Conservation (phyloP, 257 asterid species). For the Nicotiana otophora region DNA sequence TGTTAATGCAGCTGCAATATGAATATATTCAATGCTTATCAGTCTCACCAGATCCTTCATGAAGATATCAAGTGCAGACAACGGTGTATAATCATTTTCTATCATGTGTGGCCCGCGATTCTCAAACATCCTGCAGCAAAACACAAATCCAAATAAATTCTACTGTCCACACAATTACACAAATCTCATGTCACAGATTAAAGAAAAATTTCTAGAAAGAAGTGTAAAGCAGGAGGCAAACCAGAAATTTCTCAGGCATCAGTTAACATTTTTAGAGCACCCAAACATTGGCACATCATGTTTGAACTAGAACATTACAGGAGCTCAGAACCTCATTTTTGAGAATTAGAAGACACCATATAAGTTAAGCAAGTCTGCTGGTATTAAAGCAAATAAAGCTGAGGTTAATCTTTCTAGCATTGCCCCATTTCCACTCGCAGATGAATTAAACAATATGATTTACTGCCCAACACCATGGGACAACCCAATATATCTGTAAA, state of each 20-base stretch:
- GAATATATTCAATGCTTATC: slow-evolving; percentile 2
- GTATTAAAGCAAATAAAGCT: neutral
- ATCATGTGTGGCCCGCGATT: slow-evolving; percentile 97
- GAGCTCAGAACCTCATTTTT: neutral
- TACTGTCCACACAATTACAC: slow-evolving; percentile 8
- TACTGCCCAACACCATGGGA: neutral
- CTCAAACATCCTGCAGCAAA: slow-evolving; percentile 86
- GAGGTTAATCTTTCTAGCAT: neutral
- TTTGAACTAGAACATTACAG: neutral
- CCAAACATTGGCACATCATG: neutral
- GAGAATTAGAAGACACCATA: slow-evolving; percentile 4
- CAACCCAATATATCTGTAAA: neutral
- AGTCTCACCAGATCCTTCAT: slow-evolving; percentile 91
- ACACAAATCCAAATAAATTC: slow-evolving; percentile 12
- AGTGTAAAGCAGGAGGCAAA: neutral
- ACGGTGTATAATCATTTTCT: slow-evolving; percentile 89
- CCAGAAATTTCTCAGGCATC: neutral
- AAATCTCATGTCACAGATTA: neutral
- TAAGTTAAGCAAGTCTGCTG: neutral
- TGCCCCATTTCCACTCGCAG: neutral
- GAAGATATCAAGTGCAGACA: slow-evolving; percentile 95
- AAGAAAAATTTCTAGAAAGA: neutral
- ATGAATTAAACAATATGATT: neutral
- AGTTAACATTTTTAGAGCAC: neutral
- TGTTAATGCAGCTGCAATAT: neutral